Evolutionary conservation across 2,329 filamentous ascomycete species (phyloP), one percentile per base, ranked within the genome.

Genomic region (Xylaria sp.): DNA sequence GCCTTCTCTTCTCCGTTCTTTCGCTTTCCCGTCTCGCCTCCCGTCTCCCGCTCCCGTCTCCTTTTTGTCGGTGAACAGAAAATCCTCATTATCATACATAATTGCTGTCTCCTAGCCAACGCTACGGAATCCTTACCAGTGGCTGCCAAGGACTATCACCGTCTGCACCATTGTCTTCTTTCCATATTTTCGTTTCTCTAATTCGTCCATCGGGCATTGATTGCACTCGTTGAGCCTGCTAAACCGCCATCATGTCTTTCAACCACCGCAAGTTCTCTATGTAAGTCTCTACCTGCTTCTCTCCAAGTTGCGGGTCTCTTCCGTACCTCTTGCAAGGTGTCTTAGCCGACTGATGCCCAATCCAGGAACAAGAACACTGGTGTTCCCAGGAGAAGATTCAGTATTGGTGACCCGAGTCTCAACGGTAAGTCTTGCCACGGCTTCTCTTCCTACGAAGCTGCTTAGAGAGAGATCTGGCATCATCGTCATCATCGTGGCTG

Each of bases 241-340:
- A 65, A 60, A n/a, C 64, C 62, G 63, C 63, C 70, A 76, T 68
- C 57, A 81, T 81, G 76, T 83, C 23, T 30, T 30, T 83, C 68
- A 74, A 76, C 70, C 79, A 79, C 61, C 82, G 84, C 75, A 85
- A 86, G 71, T 87, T 87, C 74, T 86, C 83, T 64, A 86, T 87
- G 69, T 70, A 69, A 69, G 68, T 60, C 44, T 60, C 44, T 30
- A 5, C 23, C 23, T 30, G 5, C 23, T 30, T 3, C n/a, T 52
- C 39, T 51, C 54, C 23, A 39, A 54, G 23, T 47, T 11, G 42
- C 42, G 13, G 13, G 42, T 16, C 13, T n/a, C 4, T 46, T n/a
- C 42, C 5, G 13, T n/a, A 2, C 3, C 7, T 11, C 42, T 46
- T 46, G 5, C 37, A 52, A 10, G 1, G 48, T 18, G 11, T 30